Percentiles rank a stretch among this genome's conserved stretches.
phyloP scores from a whole-genome alignment of 2,329 filamentous ascomycete genomes.

The Xylaria polymorpha region DNA sequence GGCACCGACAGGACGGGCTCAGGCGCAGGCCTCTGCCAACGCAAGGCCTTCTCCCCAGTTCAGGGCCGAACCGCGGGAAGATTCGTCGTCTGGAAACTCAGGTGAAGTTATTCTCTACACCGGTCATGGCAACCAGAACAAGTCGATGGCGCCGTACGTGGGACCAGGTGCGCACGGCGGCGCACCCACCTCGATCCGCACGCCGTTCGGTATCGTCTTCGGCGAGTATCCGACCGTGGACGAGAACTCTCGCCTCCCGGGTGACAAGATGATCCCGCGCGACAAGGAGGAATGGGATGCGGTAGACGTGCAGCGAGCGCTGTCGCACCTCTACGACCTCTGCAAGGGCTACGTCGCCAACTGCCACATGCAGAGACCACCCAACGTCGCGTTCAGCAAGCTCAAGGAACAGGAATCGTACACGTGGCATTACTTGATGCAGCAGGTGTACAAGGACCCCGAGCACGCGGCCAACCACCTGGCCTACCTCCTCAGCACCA shows the following conservation, averaged over 20 bases:
- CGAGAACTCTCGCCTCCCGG: constrained; percentile 32
- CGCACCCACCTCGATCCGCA: constrained; percentile 25
- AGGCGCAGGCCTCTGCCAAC: neutral
- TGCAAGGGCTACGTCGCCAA: constrained; percentile 47
- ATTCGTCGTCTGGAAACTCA: constrained; percentile 26
- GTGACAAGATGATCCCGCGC: constrained; percentile 40
- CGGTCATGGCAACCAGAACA: constrained; percentile 32
- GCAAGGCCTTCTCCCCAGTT: neutral
- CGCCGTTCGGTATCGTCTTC: constrained; percentile 33
- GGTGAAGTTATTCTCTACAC: constrained; percentile 36
- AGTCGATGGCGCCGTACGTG: constrained; percentile 30
- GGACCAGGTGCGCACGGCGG: constrained; percentile 12
- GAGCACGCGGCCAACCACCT: constrained; percentile 44
- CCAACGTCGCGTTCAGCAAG: constrained; percentile 38
- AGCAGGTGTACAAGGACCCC: constrained; percentile 41
- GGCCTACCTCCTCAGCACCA: constrained; percentile 41
- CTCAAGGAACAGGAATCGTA: constrained; percentile 39
- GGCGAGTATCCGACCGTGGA: constrained; percentile 37
- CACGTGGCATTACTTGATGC: constrained; percentile 47
- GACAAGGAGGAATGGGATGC: constrained; percentile 44
- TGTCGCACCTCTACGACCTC: constrained; percentile 46
- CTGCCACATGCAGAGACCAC: constrained; percentile 39
- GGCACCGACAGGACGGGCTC: constrained; percentile 30
- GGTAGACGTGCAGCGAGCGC: constrained; percentile 42
- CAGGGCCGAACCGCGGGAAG: constrained; percentile 8